Conservation (phyloP, 1,284 basidiomycete genomes). For the Pseudozyma hubeiensis region DNA sequence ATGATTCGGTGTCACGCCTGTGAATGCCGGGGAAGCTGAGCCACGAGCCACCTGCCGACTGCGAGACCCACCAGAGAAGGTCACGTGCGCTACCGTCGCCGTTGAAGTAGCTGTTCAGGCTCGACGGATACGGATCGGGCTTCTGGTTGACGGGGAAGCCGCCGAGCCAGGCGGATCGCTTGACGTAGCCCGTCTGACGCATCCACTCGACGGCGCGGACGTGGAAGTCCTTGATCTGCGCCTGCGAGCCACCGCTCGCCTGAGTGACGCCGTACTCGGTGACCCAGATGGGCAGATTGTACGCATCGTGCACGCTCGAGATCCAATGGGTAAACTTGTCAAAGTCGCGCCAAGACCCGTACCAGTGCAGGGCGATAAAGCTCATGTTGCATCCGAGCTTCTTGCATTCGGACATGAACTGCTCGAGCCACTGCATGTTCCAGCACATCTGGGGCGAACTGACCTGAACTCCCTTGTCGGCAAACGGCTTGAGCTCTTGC, state of each 20-base stretch:
- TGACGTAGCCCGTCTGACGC: conserved; percentile 45
- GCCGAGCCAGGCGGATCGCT: conserved; percentile 63
- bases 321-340: conserved; percentile 59
- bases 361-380: conserved; percentile 67
- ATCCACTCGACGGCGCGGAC: conserved; percentile 53
- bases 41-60: conserved; percentile 11
- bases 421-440: conserved; percentile 61
- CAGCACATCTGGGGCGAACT: conserved; percentile 63
- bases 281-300: conserved; percentile 56
- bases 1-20: conserved; percentile 13
- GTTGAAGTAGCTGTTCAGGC: conserved; percentile 61
- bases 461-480: conserved; percentile 58
- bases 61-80: conserved; percentile 32
- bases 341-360: conserved; percentile 58
- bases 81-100: conserved; percentile 34
- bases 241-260: conserved; percentile 34
- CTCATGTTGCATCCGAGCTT: conserved; percentile 53
- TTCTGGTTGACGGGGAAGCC: conserved; percentile 55
- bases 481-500: conserved; percentile 60
- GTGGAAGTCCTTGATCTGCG: conserved; percentile 55
- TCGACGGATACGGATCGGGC: conserved; percentile 58
- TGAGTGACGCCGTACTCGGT: conserved; percentile 66
- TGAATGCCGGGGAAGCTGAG: conserved; percentile 17
- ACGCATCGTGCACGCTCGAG: conserved; percentile 45
- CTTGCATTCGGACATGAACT: conserved; percentile 57